These are phyloP conservation scores for Tetragonia tetragonoides DNA, from an alignment of 148 eudicot genomes.

Conservation along the genomic window DNA sequence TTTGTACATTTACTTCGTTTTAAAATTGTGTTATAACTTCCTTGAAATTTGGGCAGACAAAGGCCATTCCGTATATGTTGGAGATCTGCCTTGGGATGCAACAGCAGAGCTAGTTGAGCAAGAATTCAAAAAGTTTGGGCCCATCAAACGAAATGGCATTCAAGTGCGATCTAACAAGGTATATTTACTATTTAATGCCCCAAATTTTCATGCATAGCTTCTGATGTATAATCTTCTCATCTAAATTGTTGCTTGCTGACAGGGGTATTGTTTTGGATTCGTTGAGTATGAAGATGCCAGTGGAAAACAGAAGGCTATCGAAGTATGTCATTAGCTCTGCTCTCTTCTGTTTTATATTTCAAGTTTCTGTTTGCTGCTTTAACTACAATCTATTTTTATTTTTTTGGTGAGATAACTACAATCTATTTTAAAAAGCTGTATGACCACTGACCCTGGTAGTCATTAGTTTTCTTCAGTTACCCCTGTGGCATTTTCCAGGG, in stretches of 20 bases:
- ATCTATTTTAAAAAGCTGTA: no score
- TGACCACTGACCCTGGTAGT: no score
- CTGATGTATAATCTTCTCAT: neutral
- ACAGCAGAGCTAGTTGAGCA: conserved; percentile 24
- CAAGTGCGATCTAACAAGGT: conserved; percentile 39
- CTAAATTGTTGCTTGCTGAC: neutral
- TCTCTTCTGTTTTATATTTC: neutral
- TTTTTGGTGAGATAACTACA: no score
- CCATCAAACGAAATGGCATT: conserved; percentile 27
- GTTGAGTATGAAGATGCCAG: conserved; percentile 61
- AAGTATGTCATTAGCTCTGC: conserved; percentile 33
- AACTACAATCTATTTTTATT: no score
- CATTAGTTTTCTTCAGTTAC: neutral
- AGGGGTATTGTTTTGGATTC: conserved; percentile 74
- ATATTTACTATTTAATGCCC: neutral
- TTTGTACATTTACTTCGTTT: neutral
- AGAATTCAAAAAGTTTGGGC: conserved; percentile 33
- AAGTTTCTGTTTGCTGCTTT: neutral
- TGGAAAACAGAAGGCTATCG: conserved; percentile 53
- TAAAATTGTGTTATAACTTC: conserved; percentile 2
- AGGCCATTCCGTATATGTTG: conserved; percentile 31
- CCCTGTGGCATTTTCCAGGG: no score
- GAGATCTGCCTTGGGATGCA: conserved; percentile 32
- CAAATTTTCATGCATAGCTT: neutral
- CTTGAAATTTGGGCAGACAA: conserved; percentile 14